Evolutionary conservation across 2,329 filamentous ascomycete genomes (phyloP).

Genomic region (Claviceps fusiformis): DNA sequence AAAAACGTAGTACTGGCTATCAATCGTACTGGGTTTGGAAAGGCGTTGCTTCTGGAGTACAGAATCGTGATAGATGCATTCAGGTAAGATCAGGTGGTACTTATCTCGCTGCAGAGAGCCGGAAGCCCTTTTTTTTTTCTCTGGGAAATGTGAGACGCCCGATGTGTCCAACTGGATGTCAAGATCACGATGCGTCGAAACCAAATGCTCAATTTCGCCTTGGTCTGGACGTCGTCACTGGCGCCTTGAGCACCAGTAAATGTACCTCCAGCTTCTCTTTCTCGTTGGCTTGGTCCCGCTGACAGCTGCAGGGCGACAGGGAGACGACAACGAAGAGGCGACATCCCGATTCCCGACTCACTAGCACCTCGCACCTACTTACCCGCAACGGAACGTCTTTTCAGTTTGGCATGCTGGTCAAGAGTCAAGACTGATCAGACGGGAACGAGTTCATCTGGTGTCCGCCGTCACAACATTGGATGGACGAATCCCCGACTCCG

Average conservation of each 20-base stretch:
- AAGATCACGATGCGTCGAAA: background rate
- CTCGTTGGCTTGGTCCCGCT: background rate
- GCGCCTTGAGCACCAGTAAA: background rate
- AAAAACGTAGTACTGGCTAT: background rate
- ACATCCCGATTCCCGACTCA: background rate
- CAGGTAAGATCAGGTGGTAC: constrained; percentile 4
- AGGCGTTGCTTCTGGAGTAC: background rate
- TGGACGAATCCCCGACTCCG: background rate
- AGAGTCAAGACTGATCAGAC: background rate
- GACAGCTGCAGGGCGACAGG: background rate
- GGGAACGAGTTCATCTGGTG: background rate
- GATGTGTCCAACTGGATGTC: background rate
- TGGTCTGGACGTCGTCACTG: background rate
- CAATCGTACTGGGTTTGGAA: background rate
- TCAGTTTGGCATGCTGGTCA: background rate
- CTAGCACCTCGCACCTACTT: background rate
- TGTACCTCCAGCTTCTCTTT: background rate
- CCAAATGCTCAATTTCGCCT: background rate
- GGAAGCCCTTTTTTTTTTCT: background rate
- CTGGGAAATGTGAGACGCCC: background rate
- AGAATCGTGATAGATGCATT: background rate
- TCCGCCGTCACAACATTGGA: background rate
- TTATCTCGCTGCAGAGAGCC: constrained; percentile 1
- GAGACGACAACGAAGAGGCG: background rate
- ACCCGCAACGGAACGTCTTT: background rate